Base-by-base conservation (phyloP, 2,329 filamentous ascomycete species). In the Aquanectria penicillioides region DNA sequence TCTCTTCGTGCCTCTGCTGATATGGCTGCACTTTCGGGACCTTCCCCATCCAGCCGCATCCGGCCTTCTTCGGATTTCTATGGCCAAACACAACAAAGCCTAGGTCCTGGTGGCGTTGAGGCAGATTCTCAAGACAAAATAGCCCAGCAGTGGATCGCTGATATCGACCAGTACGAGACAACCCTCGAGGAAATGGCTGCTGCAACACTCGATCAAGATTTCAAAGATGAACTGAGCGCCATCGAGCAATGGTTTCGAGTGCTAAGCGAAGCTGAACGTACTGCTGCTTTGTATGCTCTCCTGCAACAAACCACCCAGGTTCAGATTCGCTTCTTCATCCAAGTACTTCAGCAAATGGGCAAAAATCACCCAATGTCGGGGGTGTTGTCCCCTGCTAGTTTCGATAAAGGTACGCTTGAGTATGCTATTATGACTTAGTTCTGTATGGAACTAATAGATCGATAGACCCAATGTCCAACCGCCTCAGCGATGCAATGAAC, bases 161-260 rank as follows among this genome's bases (percentile, higher is more conserved):
- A 99, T 72, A 98, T 99, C 68, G 95, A 99, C 75, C 94, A 98
- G 77, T 97, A 97, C 72, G 95, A 99, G 82, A 97, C 89, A n/a
- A 99, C 95, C 2, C 79, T 99, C 71, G 95, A 98, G 78, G 95
- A 99, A 76, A 99, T 99, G 95, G 95, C 95, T 37, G 94, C 94
- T 26, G 95, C 95, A 23, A 98, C 95, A n/a, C 83, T 98, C 52
- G 95, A 99, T 74, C 95, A 99, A 81, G 95, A 99, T 74, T 99
- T 99, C 83, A 99, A 99, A 81, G 95, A 98, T 78, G 95, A 99
- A 78, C 86, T 99, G 61, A 97, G 93, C 74, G 95, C 95, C 68
- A 99, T 99, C 73, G 95, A 99, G 80, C 95, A 99, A 82, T 99
- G 95, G 95, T 99, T 99, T 78, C 90, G 94, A 62, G 95, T 99